Evolutionary conservation across 2,329 filamentous ascomycete genomes (phyloP).

Genomic region (Fusarium compactum): DNA sequence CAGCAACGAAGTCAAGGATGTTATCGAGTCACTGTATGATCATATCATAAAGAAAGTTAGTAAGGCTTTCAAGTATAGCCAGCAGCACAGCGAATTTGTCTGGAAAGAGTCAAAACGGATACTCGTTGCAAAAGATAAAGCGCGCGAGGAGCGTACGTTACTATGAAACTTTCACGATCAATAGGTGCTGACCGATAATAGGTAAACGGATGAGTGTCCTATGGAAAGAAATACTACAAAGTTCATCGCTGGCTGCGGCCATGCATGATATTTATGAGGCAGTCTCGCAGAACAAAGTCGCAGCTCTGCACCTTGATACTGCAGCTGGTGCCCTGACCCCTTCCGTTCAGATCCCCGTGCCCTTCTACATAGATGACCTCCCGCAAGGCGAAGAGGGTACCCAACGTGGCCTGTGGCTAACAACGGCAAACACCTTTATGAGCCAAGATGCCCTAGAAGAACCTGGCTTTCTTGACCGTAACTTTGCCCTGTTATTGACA

Average conservation of each 20-base stretch:
- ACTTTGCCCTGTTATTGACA: constrained; percentile 87
- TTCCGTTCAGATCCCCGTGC: constrained; percentile 73
- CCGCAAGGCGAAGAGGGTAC: constrained; percentile 75
- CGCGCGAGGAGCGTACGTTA: constrained; percentile 72
- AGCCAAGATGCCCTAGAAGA: constrained; percentile 76
- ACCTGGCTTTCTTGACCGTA: constrained; percentile 79
- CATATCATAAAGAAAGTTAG: constrained; percentile 93
- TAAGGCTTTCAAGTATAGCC: constrained; percentile 92
- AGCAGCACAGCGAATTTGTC: constrained; percentile 89
- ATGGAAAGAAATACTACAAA: constrained; percentile 77
- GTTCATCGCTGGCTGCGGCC: constrained; percentile 83
- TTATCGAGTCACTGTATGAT: constrained; percentile 83
- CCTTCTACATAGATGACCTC: constrained; percentile 78
- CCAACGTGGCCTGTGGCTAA: constrained; percentile 84
- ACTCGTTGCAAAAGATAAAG: constrained; percentile 82
- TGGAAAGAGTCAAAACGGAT: constrained; percentile 91
- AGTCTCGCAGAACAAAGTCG: constrained; percentile 86
- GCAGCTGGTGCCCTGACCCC: constrained; percentile 68
- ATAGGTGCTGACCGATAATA: constrained; percentile 43
- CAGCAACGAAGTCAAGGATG: constrained; percentile 78
- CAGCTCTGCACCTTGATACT: constrained; percentile 81
- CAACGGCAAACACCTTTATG: constrained; percentile 82
- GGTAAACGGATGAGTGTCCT: constrained; percentile 72
- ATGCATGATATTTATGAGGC: constrained; percentile 85
- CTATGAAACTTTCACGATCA: neutral